Conservation (phyloP, 75 land plant genomes). For the Cupressus sempervirens region DNA sequence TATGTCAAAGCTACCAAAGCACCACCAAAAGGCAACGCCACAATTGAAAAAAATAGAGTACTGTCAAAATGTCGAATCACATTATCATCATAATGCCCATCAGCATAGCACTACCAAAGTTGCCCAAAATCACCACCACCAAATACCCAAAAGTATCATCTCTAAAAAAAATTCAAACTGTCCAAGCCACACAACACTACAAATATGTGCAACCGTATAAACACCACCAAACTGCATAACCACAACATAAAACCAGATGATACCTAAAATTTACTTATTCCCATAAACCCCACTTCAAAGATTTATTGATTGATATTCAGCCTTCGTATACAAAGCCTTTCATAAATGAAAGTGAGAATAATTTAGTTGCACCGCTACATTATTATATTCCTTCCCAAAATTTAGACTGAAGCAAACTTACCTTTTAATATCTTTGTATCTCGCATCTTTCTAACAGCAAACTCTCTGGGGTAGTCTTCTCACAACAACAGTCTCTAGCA, state of each 20-base stretch:
- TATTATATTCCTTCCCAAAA: no score
- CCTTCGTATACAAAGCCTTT: no score
- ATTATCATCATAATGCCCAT: not conserved
- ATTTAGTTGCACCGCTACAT: no score
- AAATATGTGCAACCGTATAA: not conserved
- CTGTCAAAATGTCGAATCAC: not conserved
- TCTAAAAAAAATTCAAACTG: not conserved
- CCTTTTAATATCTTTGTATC: no score
- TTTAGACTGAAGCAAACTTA: no score
- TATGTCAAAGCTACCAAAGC: not conserved
- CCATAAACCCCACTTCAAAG: conserved; percentile 6
- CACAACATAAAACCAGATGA: not conserved
- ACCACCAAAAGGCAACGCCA: not conserved
- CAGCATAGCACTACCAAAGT: not conserved
- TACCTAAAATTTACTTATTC: not conserved
- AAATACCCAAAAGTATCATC: not conserved
- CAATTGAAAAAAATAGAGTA: not conserved
- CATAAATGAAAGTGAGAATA: no score
- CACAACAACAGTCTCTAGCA: no score
- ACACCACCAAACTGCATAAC: not conserved
- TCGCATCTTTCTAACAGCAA: no score
- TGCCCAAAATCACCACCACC: not conserved
- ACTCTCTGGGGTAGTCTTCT: no score
- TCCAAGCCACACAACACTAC: not conserved
- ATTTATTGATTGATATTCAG: no score